Evolutionary conservation across 352 stramenopile genomes (phyloP).

Genomic region (Phytophthora pistaciae): DNA sequence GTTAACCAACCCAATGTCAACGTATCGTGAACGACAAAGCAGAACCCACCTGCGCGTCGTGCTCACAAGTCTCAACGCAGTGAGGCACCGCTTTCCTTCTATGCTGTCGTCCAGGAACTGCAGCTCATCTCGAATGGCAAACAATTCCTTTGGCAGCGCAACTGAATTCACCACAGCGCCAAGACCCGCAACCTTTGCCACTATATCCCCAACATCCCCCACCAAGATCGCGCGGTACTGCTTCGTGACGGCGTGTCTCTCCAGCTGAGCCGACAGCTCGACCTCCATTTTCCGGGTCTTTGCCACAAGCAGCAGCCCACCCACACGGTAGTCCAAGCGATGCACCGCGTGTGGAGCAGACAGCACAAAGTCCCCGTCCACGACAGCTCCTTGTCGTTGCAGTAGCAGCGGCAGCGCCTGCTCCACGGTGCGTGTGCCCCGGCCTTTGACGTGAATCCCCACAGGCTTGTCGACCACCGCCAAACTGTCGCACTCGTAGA

Average conservation of each 20-base stretch:
- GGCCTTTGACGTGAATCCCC: slow-evolving; percentile 71
- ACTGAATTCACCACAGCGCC: slow-evolving; percentile 1
- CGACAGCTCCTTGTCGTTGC: neutral
- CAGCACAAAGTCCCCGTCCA: slow-evolving; percentile 27
- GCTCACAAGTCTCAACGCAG: slow-evolving; percentile 41
- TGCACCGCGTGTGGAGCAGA: slow-evolving; percentile 56
- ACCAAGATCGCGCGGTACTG: slow-evolving; percentile 67
- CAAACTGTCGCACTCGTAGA: slow-evolving; percentile 55
- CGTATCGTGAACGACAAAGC: neutral
- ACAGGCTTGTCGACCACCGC: slow-evolving; percentile 70
- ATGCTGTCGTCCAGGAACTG: slow-evolving; percentile 32
- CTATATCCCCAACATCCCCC: slow-evolving; percentile 25
- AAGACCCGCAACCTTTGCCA: neutral
- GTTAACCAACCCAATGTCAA: neutral
- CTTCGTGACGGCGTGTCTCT: slow-evolving; percentile 54
- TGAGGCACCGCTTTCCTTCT: slow-evolving; percentile 38
- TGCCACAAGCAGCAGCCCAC: slow-evolving; percentile 65
- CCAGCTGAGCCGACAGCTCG: slow-evolving; percentile 52
- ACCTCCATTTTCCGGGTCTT: slow-evolving; percentile 63
- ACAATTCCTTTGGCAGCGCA: slow-evolving; percentile 24
- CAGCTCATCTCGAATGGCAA: slow-evolving; percentile 30
- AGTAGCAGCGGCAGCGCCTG: slow-evolving; percentile 52
- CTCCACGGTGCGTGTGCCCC: slow-evolving; percentile 57
- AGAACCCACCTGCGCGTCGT: slow-evolving; percentile 44
- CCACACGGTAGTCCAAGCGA: slow-evolving; percentile 69